Evolutionary conservation across 106 monocot genomes (phyloP).

Genomic region (Phalaenopsis equestris): DNA sequence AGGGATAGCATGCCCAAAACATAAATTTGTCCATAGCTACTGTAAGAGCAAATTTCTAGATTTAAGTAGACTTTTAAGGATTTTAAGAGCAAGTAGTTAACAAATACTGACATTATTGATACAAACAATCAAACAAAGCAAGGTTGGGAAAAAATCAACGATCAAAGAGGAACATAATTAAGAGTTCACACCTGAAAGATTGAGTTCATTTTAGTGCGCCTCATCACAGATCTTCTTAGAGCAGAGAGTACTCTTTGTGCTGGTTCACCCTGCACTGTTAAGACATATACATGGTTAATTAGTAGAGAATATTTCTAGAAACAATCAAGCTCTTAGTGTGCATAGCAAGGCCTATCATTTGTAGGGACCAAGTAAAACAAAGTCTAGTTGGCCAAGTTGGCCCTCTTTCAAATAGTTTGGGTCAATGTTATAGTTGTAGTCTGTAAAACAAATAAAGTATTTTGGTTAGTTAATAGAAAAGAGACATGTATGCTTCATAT

Average conservation of each 20-base stretch:
- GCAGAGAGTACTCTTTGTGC: conserved; percentile 52
- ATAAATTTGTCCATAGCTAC: background rate
- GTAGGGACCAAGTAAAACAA: background rate
- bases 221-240: conserved; percentile 71
- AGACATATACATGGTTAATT: conserved; percentile 4
- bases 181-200: conserved; percentile 36
- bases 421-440: background rate
- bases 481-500: background rate
- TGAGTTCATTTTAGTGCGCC: conserved; percentile 35
- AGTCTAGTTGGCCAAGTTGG: background rate
- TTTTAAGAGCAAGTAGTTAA: background rate
- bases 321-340: background rate
- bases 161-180: background rate
- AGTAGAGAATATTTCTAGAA: background rate
- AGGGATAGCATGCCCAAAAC: background rate
- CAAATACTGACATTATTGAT: background rate
- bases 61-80: background rate
- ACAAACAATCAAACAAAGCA: background rate
- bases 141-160: background rate
- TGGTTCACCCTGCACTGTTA: conserved; percentile 23
- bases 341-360: background rate
- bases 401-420: background rate
- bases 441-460: background rate
- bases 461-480: background rate
- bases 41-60: background rate